Conservation (phyloP, 768 basidiomycete species). For the Trametopsis cervina region DNA sequence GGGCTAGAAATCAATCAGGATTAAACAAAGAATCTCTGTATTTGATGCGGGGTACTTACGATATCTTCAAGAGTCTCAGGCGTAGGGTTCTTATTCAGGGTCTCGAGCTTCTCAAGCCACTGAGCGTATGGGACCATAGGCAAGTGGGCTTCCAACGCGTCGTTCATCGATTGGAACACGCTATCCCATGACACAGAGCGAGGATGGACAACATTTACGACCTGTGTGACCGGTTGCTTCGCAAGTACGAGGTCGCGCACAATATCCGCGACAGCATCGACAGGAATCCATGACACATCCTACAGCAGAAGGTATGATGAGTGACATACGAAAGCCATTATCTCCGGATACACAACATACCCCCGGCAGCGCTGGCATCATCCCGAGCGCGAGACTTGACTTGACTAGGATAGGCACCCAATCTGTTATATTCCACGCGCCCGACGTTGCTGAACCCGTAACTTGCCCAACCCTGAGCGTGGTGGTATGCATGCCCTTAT, state of each 20-base stretch:
- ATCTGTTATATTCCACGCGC: conserved; percentile 24
- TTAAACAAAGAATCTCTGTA: too few relatives aligned
- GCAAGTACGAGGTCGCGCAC: conserved; percentile 7
- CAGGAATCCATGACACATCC: conserved; percentile 12
- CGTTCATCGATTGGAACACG: conserved; percentile 1
- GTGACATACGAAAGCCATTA: background rate
- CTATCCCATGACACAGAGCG: conserved; percentile 9
- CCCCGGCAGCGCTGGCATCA: conserved; percentile 3
- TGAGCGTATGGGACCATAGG: conserved; percentile 8
- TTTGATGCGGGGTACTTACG: conserved; percentile 8
- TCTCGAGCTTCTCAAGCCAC: conserved; percentile 10
- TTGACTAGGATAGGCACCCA: conserved; percentile 25
- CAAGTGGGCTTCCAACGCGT: background rate
- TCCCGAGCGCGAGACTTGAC: conserved; percentile 12
- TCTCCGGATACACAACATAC: conserved; percentile 3
- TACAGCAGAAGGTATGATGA: background rate
- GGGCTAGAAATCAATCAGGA: background rate
- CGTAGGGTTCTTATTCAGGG: background rate
- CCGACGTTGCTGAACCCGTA: conserved; percentile 18
- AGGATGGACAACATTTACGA: conserved; percentile 17
- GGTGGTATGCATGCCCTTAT: conserved; percentile 6
- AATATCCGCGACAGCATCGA: conserved; percentile 8
- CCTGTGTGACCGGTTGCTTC: background rate
- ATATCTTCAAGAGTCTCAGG: conserved; percentile 5
- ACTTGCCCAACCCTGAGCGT: conserved; percentile 25